These are phyloP conservation scores for Collybia sp. DNA, from an alignment of 768 basidiomycete genomes.

Conservation along the genomic window DNA sequence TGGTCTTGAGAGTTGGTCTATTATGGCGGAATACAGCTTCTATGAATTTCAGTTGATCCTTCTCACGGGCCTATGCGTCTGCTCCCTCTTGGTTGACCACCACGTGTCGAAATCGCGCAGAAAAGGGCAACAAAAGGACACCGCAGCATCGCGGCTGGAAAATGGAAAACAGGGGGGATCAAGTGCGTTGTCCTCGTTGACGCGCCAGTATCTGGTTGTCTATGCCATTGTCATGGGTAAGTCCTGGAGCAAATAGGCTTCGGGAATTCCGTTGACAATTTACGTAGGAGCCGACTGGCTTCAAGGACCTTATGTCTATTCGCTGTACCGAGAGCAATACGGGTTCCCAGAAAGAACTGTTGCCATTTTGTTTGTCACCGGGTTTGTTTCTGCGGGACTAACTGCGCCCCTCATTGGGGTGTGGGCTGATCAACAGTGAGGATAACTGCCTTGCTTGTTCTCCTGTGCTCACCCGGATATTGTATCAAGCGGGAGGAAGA, in stretches of 20 bases:
- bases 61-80: conserved; percentile 25
- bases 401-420: conserved; percentile 68
- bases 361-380: conserved; percentile 72
- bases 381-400: conserved; percentile 66
- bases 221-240: conserved; percentile 73
- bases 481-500: conserved; percentile 53
- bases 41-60: conserved; percentile 36
- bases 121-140: not conserved
- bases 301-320: conserved; percentile 77
- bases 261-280: conserved; percentile 1
- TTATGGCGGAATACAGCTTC: conserved; percentile 14
- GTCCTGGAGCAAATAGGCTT: conserved; percentile 12
- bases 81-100: conserved; percentile 29
- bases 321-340: conserved; percentile 68
- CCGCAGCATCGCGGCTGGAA: conserved; percentile 4
- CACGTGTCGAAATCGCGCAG: conserved; percentile 17
- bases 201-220: conserved; percentile 54
- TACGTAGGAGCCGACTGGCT: conserved; percentile 69
- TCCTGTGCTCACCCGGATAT: not conserved
- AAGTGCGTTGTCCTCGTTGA: conserved; percentile 22
- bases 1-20: too few relatives aligned
- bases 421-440: conserved; percentile 76
- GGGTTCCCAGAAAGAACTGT: conserved; percentile 57
- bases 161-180: conserved; percentile 3
- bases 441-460: conserved; percentile 4